A percentile compares a stretch with the other conserved stretches of the same genome.
These are phyloP conservation scores for Aspergillus cejpii DNA, from an alignment of 2,329 filamentous ascomycete genomes.

Conservation along the genomic window DNA sequence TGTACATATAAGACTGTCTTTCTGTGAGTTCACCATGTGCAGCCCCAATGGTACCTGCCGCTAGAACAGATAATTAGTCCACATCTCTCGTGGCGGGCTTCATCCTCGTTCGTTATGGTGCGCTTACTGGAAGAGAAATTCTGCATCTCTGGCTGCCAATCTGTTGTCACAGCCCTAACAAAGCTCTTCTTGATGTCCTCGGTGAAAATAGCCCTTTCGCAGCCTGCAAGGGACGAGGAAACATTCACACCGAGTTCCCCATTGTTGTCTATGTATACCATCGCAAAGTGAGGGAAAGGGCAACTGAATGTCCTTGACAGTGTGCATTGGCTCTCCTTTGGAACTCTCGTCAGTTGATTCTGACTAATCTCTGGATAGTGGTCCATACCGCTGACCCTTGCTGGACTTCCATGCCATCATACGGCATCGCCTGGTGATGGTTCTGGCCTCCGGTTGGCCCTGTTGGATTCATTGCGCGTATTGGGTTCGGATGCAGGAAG, in stretches of 20 bases:
- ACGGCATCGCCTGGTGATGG: slow-evolving; percentile 15
- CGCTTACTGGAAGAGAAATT: slow-evolving; percentile 23
- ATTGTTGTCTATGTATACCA: slow-evolving; percentile 33
- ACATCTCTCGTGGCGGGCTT: neutral
- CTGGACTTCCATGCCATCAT: slow-evolving; percentile 17
- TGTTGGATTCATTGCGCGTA: slow-evolving; percentile 13
- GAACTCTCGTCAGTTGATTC: slow-evolving; percentile 8
- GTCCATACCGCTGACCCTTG: slow-evolving; percentile 17
- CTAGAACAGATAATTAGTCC: neutral
- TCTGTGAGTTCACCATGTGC: slow-evolving; percentile 11
- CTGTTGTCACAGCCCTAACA: slow-evolving; percentile 23
- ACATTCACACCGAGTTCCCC: slow-evolving; percentile 28
- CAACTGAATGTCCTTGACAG: slow-evolving; percentile 17
- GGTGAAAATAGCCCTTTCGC: slow-evolving; percentile 31
- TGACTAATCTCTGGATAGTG: slow-evolving; percentile 1
- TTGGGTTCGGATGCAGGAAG: slow-evolving; percentile 7
- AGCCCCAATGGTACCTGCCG: neutral
- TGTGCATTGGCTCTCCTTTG: slow-evolving; percentile 17
- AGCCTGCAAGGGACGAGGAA: slow-evolving; percentile 30
- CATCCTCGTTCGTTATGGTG: neutral
- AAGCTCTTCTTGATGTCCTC: slow-evolving; percentile 33
- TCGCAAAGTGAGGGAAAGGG: slow-evolving; percentile 32
- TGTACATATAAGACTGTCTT: slow-evolving; percentile 9
- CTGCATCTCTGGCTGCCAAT: slow-evolving; percentile 16
- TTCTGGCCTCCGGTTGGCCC: slow-evolving; percentile 12